Evolutionary conservation across 768 basidiomycete species (phyloP).

Genomic region (Suillus plorans): DNA sequence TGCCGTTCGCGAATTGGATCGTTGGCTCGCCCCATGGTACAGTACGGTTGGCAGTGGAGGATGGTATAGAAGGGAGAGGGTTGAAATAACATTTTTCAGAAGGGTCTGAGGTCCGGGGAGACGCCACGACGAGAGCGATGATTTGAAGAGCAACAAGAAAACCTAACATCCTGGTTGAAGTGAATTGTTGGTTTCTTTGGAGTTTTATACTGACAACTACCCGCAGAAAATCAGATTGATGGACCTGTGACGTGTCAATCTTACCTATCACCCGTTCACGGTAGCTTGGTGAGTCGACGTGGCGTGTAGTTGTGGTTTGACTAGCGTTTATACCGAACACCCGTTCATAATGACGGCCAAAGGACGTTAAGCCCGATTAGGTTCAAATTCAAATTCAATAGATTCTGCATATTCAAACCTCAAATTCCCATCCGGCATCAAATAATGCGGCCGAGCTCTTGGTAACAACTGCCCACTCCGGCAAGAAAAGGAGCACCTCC

Average conservation of each 20-base stretch:
- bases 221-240: no score
- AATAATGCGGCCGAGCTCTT: constrained; percentile 59
- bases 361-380: no score
- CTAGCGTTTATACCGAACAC: no score
- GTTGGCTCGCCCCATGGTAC: constrained; percentile 24
- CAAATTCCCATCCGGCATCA: constrained; percentile 37
- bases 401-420: constrained; percentile 1
- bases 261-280: no score
- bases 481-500: constrained; percentile 62
- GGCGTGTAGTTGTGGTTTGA: no score
- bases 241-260: no score
- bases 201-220: no score
- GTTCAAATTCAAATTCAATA: no score
- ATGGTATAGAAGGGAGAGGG: constrained; percentile 14
- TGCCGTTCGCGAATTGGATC: constrained; percentile 19
- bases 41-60: constrained; percentile 18
- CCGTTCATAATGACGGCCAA: no score
- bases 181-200: no score
- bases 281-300: no score
- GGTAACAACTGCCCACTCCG: constrained; percentile 64
- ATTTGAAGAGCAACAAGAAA: background rate
- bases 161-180: background rate
- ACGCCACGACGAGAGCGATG: background rate
- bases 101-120: background rate
- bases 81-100: constrained; percentile 18